Percentiles rank a stretch among this genome's conserved stretches.
Conservation (phyloP, 495 filamentous ascomycete species). For the Talaromyces adpressus region DNA sequence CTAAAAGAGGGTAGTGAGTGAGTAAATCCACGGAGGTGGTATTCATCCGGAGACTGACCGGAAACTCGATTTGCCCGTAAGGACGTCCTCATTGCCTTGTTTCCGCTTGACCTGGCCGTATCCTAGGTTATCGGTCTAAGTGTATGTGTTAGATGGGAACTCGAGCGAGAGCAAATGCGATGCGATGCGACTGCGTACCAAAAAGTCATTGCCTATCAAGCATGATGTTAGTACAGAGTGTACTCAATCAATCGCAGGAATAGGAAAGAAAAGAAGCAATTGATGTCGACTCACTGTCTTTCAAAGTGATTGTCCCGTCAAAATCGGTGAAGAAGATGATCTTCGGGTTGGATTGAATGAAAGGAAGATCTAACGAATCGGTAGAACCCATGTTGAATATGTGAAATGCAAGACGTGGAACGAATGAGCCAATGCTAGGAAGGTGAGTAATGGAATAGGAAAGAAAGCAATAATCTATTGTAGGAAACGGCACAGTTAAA, state of each 20-base stretch:
- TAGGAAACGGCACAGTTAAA: neutral
- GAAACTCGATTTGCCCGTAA: constrained; percentile 61
- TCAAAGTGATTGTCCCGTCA: constrained; percentile 87
- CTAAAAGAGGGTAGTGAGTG: constrained; percentile 23
- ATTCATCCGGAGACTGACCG: constrained; percentile 36
- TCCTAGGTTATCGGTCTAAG: constrained; percentile 81
- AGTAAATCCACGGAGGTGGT: neutral
- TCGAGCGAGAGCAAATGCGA: neutral
- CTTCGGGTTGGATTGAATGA: constrained; percentile 61
- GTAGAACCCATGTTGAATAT: constrained; percentile 27
- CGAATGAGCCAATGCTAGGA: constrained; percentile 1
- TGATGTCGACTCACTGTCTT: constrained; percentile 57
- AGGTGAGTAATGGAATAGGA: neutral
- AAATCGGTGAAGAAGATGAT: constrained; percentile 98
- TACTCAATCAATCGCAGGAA: neutral
- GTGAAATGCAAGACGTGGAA: constrained; percentile 2
- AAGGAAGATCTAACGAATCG: constrained; percentile 30
- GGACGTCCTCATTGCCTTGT: constrained; percentile 62
- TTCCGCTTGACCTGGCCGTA: constrained; percentile 61
- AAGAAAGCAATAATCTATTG: neutral
- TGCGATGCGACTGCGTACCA: constrained; percentile 38
- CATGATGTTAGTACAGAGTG: constrained; percentile 12
- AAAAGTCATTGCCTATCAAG: constrained; percentile 73
- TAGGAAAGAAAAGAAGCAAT: neutral
- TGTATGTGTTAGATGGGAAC: constrained; percentile 7